Conservation (phyloP, 208 protist species). For the Acanthamoeba castellanii region DNA sequence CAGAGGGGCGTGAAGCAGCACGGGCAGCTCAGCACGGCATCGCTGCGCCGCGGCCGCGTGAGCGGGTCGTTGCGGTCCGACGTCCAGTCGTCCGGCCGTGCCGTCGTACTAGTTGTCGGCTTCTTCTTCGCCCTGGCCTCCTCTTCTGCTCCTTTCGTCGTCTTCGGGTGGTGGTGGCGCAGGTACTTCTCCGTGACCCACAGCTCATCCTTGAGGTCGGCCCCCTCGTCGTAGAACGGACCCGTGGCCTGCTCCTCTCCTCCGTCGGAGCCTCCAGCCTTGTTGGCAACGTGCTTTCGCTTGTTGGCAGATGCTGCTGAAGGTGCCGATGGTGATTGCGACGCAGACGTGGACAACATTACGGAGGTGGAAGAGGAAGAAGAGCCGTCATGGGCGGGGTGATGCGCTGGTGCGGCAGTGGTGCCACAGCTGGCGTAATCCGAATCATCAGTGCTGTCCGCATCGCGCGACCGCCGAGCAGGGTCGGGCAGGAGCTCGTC, state of each 20-base stretch:
- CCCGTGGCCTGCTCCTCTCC: background rate
- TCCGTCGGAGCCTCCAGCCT: too few relatives aligned
- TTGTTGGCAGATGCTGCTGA: background rate
- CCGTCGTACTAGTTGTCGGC: background rate
- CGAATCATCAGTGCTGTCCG: background rate
- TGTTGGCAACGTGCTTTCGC: background rate
- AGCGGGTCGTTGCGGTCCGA: conserved; percentile 33
- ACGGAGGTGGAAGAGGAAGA: too few relatives aligned
- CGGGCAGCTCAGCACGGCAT: conserved; percentile 51
- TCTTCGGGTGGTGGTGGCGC: background rate
- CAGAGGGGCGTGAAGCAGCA: conserved; percentile 53
- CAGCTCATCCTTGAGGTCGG: conserved; percentile 24
- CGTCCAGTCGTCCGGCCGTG: conserved; percentile 21
- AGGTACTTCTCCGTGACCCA: conserved; percentile 54
- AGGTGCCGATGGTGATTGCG: too few relatives aligned
- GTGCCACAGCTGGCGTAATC: too few relatives aligned
- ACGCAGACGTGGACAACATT: too few relatives aligned
- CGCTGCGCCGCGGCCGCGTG: background rate
- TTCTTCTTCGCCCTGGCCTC: background rate
- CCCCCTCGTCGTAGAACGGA: conserved; percentile 36
- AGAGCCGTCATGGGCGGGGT: too few relatives aligned
- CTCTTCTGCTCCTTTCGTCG: background rate
- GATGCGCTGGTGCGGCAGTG: too few relatives aligned
- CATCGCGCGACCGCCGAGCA: background rate
- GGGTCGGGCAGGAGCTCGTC: conserved; percentile 1